These are phyloP conservation scores for Scheffersomyces amazonensis DNA, from an alignment of 805 yeast genomes.

Conservation along the genomic window DNA sequence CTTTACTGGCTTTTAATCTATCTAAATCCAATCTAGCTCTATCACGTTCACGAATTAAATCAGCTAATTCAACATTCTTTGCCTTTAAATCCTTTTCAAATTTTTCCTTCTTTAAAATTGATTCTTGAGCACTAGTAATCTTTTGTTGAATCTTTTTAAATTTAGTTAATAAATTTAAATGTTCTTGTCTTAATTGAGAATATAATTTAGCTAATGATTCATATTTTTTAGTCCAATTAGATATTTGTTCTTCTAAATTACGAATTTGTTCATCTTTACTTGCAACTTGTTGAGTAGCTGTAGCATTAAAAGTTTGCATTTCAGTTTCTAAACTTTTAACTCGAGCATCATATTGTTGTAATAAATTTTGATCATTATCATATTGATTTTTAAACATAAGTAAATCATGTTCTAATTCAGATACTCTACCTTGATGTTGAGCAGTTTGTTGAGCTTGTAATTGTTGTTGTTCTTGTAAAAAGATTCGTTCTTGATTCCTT, in stretches of 20 bases:
- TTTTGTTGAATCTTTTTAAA: slow-evolving; percentile 81
- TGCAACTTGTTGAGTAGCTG: slow-evolving; percentile 69
- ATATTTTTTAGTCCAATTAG: slow-evolving; percentile 80
- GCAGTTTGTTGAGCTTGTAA: slow-evolving; percentile 65
- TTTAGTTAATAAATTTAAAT: slow-evolving; percentile 70
- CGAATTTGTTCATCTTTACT: slow-evolving; percentile 72
- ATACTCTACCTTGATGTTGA: slow-evolving; percentile 74
- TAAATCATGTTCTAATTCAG: slow-evolving; percentile 80
- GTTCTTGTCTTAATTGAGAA: slow-evolving; percentile 90
- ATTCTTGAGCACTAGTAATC: slow-evolving; percentile 87
- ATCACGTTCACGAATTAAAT: slow-evolving; percentile 84
- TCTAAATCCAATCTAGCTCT: slow-evolving; percentile 83
- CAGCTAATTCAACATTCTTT: slow-evolving; percentile 85
- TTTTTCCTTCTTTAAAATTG: slow-evolving; percentile 77
- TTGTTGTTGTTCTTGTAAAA: slow-evolving; percentile 65
- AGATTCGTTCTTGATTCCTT: slow-evolving; percentile 63
- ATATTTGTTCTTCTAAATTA: slow-evolving; percentile 69
- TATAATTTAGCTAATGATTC: slow-evolving; percentile 86
- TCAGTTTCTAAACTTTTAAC: slow-evolving; percentile 81
- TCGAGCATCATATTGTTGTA: slow-evolving; percentile 83
- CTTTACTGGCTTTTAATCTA: slow-evolving; percentile 60
- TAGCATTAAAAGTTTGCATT: slow-evolving; percentile 53
- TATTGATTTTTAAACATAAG: slow-evolving; percentile 73
- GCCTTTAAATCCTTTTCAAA: slow-evolving; percentile 80
- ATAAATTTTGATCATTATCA: slow-evolving; percentile 78